Percentiles rank a stretch among this genome's conserved stretches.
Conservation (phyloP, 768 basidiomycete species). For the Russula earlei region DNA sequence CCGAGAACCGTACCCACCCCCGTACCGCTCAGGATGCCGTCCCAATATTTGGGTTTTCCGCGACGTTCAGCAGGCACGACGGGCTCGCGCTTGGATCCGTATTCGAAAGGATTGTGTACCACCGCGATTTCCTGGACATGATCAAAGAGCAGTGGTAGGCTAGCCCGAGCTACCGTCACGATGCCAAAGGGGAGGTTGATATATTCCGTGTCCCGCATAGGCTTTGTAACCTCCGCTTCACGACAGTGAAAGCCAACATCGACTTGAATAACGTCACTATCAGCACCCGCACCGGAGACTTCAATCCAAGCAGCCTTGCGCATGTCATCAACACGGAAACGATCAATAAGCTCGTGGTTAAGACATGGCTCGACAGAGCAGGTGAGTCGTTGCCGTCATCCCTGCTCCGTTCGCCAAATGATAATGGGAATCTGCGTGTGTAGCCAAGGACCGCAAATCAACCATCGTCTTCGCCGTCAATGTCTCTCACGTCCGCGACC, state of each 20-base stretch:
- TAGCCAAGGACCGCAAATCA: constrained; percentile 52
- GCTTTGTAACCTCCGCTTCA: constrained; percentile 84
- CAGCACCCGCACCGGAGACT: constrained; percentile 68
- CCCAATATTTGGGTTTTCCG: constrained; percentile 89
- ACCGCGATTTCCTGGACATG: constrained; percentile 86
- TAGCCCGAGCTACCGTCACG: constrained; percentile 22
- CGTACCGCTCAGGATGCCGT: constrained; percentile 36
- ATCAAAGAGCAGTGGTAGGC: constrained; percentile 80
- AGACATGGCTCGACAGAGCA: constrained; percentile 80
- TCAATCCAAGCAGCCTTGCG: constrained; percentile 67
- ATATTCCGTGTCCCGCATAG: constrained; percentile 31
- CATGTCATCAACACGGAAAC: constrained; percentile 72
- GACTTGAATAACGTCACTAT: constrained; percentile 59
- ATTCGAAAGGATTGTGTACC: constrained; percentile 88
- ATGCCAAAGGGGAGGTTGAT: not conserved
- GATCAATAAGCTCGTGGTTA: constrained; percentile 69
- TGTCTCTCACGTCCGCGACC: constrained; percentile 62
- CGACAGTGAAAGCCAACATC: constrained; percentile 67
- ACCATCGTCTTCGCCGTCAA: constrained; percentile 91
- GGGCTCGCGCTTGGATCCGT: constrained; percentile 81
- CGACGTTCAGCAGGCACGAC: constrained; percentile 90
- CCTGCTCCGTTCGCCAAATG: not conserved
- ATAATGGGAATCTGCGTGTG: constrained; percentile 26
- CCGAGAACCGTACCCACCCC: constrained; percentile 32
- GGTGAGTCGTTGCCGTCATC: constrained; percentile 31